Evolutionary conservation across 2,329 filamentous ascomycete genomes (phyloP).

Genomic region (Penicillium sumatraense): DNA sequence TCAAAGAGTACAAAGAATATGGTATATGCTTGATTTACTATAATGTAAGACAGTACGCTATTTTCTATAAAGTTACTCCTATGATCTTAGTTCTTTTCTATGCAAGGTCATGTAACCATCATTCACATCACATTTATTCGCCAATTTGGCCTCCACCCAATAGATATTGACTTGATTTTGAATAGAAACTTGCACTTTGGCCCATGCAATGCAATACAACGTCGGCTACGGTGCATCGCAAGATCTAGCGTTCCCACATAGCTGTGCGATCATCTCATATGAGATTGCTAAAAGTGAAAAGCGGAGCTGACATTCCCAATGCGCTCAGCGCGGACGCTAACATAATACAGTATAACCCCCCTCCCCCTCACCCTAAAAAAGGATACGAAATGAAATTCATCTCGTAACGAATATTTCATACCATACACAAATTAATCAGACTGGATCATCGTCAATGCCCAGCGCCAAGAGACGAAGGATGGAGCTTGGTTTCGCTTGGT

Average conservation of each 20-base stretch:
- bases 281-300: background rate
- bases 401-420: background rate
- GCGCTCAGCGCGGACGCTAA: background rate
- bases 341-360: background rate
- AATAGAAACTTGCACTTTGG: background rate
- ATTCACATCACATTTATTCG: background rate
- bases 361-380: too few species aligned
- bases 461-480: background rate
- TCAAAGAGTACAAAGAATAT: too few species aligned
- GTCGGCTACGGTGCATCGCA: background rate
- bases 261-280: too few species aligned
- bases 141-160: background rate
- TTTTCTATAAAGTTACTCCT: too few species aligned
- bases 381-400: background rate
- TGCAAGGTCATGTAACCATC: too few species aligned
- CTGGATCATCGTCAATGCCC: background rate
- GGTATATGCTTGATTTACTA: too few species aligned
- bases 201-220: conserved; percentile 1
- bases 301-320: background rate
- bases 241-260: background rate
- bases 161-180: background rate
- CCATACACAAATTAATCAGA: background rate
- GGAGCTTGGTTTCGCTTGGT: conserved; percentile 1
- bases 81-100: too few species aligned
- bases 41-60: too few species aligned